Percentiles rank a stretch among this genome's conserved stretches.
Conservation (phyloP, 2,329 filamentous ascomycete genomes). For the Phialophora verrucosa region DNA sequence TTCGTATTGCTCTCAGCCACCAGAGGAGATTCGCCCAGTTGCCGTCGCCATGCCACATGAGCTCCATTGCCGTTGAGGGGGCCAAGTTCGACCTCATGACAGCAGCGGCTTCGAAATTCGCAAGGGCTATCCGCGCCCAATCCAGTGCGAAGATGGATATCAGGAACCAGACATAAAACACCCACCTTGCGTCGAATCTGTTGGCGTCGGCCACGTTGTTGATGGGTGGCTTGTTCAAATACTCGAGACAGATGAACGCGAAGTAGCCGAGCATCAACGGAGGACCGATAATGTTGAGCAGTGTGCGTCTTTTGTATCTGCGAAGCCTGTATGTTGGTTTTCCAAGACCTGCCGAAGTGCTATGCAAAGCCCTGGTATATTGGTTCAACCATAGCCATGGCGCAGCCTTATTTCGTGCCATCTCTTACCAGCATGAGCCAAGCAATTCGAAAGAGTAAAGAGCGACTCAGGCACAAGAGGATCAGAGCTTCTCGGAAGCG, state of each 20-base stretch:
- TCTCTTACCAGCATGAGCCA: no score
- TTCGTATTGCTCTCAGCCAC: background rate
- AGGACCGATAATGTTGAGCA: background rate
- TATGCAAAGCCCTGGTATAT: no score
- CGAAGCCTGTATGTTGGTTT: background rate
- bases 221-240: background rate
- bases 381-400: no score
- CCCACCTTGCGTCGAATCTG: background rate
- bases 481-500: no score
- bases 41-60: constrained; percentile 1
- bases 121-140: background rate
- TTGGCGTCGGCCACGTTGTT: background rate
- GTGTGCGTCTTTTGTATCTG: background rate
- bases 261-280: background rate
- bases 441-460: no score
- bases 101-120: constrained; percentile 3
- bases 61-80: background rate
- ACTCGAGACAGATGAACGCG: constrained; percentile 1
- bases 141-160: background rate
- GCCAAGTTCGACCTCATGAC: background rate
- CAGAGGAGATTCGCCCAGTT: background rate
- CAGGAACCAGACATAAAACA: constrained; percentile 1
- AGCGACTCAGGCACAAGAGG: no score
- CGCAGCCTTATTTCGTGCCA: no score
- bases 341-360: no score